Base-by-base conservation (phyloP, 2,329 filamentous ascomycete genomes). In the Microdochium paspali region DNA sequence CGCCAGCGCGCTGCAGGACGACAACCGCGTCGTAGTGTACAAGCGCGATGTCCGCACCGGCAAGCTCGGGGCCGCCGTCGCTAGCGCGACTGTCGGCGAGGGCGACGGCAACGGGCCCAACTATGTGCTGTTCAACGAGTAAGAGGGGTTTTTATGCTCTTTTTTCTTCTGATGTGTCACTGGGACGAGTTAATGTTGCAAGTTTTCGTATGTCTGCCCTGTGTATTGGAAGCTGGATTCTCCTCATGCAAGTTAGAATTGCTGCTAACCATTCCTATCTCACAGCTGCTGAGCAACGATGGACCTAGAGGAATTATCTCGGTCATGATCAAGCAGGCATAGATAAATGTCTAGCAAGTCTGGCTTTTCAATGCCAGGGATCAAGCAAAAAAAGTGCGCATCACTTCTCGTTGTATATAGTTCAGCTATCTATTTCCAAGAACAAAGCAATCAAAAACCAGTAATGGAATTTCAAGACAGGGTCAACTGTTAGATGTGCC, bases 1-100 rank as follows among this genome's bases (percentile, higher is more conserved):
- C 3, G 85, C 82, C 1, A 77, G 88, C 24, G 84, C 75, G 0
- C 70, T 85, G 53, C 83, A 89, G 64, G 64, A 65, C 15, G 79
- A 79, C 45, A 44, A 26, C 42, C 77, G 74, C 25, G 77, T 87
- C 1, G 77, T 76, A 6, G 63, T 90, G 45, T 75, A 85, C 44
- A 61, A 67, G 55, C 71, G 87, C 5, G 73, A 89, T 62, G 66
- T 72, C 1, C 51, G 60, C 47, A 81, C 76, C 0, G 87, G 86
- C 1, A 57, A 72, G 53, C 65, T 90, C 30, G 68, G 65, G 21
- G 60, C 66, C 39, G 70, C 73, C 51, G 59, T 72, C 4, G 74
- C 67, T 2, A 63, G 64, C 47, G 62, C 65, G 15, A 55, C 66
- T 30, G 57, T 79, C 26, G 62, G 35, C 18, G 35, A 40, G 35